Evolutionary conservation across 2,329 filamentous ascomycete genomes (phyloP).

Genomic region (Cadophora sp.): DNA sequence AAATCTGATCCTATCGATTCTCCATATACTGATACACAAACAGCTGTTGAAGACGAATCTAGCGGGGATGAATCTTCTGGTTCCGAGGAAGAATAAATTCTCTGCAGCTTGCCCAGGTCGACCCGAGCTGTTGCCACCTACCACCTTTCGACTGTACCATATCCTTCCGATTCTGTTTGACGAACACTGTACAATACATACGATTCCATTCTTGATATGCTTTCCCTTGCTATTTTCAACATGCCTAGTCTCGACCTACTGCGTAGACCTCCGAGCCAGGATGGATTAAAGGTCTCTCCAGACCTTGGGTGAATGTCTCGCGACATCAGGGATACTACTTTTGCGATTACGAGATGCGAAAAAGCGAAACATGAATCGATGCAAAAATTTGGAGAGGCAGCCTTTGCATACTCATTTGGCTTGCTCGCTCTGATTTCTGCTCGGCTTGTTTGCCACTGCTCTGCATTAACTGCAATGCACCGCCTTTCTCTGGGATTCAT

Average conservation of each 20-base stretch:
- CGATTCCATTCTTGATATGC: conserved; percentile 23
- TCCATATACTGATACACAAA: conserved; percentile 26
- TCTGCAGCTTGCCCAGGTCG: background rate
- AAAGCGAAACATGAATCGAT: background rate
- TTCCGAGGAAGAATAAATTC: conserved; percentile 54
- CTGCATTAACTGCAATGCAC: conserved; percentile 2
- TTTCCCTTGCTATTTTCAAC: conserved; percentile 13
- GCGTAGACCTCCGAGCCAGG: conserved; percentile 3
- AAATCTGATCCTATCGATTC: background rate
- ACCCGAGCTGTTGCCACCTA: background rate
- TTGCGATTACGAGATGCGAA: conserved; percentile 13
- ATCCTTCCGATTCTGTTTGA: conserved; percentile 24
- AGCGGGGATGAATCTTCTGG: conserved; percentile 61
- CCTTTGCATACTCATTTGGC: background rate
- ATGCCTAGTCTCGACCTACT: background rate
- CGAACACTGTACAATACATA: conserved; percentile 34
- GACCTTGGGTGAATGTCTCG: conserved; percentile 21
- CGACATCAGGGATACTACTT: conserved; percentile 22
- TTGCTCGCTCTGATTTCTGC: conserved; percentile 10
- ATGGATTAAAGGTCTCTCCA: conserved; percentile 18
- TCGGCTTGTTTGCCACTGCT: background rate
- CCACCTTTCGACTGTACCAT: conserved; percentile 32
- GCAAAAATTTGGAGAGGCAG: background rate
- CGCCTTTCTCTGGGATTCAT: background rate
- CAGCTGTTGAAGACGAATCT: conserved; percentile 48